Evolutionary conservation across 2,329 filamentous ascomycete genomes (phyloP), one percentile per base, ranked within the genome.

Genomic region (Plectosphaerella sp.): DNA sequence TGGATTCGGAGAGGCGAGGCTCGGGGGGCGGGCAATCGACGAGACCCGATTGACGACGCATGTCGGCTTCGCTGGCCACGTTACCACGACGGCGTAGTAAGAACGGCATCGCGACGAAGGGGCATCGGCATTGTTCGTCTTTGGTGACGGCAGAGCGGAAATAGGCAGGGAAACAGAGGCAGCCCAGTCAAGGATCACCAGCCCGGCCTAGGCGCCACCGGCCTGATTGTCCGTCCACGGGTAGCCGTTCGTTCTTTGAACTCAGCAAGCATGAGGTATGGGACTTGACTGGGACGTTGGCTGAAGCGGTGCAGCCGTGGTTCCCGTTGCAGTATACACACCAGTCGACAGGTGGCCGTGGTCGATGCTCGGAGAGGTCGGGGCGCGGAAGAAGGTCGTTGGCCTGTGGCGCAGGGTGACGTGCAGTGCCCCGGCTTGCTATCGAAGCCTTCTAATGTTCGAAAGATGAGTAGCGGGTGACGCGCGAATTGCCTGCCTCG

Each of bases 51-150:
- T 79, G 78, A 50, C 77, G 77, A 64, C 78, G 77, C 71, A 80
- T 80, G 58, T 83, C 79, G 56, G 72, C 74, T 64, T 84, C 80
- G 73, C 77, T 82, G 70, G 75, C 78, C 73, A 76, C 72, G 62
- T 77, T 79, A 71, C 78, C 80, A 66, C 79, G 79, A 67, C 80
- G 80, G 71, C 80, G 80, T 70, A 83, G 72, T 7, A 43, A 16
- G 61, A 84, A 81, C 62, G 80, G 79, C 80, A 84, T 84, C 62
- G 58, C 69, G 64, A 64, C 65, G 62, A 63, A 61, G 64, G 65
- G 56, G 70, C 71, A 73, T 74, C 35, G 56, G 70, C 71, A 73
- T 74, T 42, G 56, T 57, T 57, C 54, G 55, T 49, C 51, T 56
- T 49, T 51, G 54, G 54, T 53, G 20, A 35, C 48, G 35, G 33